Evolutionary conservation across 768 basidiomycete species (phyloP), one percentile per base, ranked within the genome.

Genomic region (Boletus subparvulus): DNA sequence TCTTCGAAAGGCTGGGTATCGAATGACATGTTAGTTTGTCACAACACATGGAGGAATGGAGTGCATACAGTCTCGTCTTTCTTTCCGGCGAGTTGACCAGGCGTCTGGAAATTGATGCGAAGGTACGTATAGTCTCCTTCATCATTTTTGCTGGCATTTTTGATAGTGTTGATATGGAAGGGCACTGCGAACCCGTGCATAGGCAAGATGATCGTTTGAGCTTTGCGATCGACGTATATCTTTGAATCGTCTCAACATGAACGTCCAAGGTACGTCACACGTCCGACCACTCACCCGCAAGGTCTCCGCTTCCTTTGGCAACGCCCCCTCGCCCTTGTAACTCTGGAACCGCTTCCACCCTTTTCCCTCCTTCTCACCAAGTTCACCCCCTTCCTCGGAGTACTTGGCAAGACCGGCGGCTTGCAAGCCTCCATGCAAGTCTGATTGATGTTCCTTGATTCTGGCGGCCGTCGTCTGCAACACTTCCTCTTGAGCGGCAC

Each of bases 81-180:
- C 78, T 96, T 98, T 28, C 97, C 96, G 0, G 94, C 90, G 26
- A 98, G 84, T 67, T 98, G 94, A 47, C 97, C 97, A 12, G 97
- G 97, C 0, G 96, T 97, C 72, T 98, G 94, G 77, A 98, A 98
- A 74, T 98, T 98, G 73, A 99, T 94, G 3, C 97, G 85, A 52
- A 99, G 81, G 65, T 92, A 93, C 0, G 94, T 95, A 69, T 87
- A 91, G 49, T 98, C 94, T 6, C 91, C 92, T 73, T 98, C 97
- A 60, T 99, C 96, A 61, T 84, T 97, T 77, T 98, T 98, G 78
- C 90, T 94, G 32, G 89, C 91, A 69, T 96, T 98, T 76, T 99
- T 98, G 61, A 99, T 93, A 2, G 94, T 94, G 68, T 96, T 96
- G 74, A 98, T 95, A 69, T 99, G 97, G 79, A 96, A 98, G 0